Evolutionary conservation across 2,329 filamentous ascomycete genomes (phyloP).

Genomic region (Endocalyx cinctus): DNA sequence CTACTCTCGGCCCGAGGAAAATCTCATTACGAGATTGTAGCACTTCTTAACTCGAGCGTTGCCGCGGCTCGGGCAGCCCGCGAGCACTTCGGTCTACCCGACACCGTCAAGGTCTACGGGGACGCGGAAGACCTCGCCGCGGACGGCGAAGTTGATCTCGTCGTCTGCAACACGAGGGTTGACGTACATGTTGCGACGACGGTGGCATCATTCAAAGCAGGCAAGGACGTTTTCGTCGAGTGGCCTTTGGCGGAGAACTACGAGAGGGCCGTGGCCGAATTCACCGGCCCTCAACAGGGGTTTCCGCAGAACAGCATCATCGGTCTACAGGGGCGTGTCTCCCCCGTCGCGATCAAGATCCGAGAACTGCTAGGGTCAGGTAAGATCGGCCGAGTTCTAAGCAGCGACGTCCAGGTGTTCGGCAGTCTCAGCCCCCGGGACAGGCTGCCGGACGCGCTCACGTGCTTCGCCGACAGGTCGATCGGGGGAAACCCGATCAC

Average conservation of each 20-base stretch:
- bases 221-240: conserved; percentile 51
- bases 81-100: conserved; percentile 34
- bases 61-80: conserved; percentile 41
- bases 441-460: conserved; percentile 26
- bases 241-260: conserved; percentile 51
- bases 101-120: conserved; percentile 43
- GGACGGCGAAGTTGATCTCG: conserved; percentile 48
- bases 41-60: conserved; percentile 46
- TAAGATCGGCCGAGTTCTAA: conserved; percentile 47
- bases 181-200: conserved; percentile 45
- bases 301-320: conserved; percentile 36
- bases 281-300: conserved; percentile 34
- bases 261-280: conserved; percentile 33
- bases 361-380: conserved; percentile 39
- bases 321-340: conserved; percentile 45
- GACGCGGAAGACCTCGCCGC: conserved; percentile 42
- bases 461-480: conserved; percentile 44
- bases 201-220: conserved; percentile 43
- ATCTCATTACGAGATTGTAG: conserved; percentile 43
- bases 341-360: conserved; percentile 40
- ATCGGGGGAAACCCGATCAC: conserved; percentile 26
- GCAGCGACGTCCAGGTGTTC: conserved; percentile 38
- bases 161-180: conserved; percentile 50
- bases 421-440: conserved; percentile 33
- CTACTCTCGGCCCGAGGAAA: conserved; percentile 42